Conservation (phyloP, 768 basidiomycete genomes). For the Kwoniella mangroviensis region DNA sequence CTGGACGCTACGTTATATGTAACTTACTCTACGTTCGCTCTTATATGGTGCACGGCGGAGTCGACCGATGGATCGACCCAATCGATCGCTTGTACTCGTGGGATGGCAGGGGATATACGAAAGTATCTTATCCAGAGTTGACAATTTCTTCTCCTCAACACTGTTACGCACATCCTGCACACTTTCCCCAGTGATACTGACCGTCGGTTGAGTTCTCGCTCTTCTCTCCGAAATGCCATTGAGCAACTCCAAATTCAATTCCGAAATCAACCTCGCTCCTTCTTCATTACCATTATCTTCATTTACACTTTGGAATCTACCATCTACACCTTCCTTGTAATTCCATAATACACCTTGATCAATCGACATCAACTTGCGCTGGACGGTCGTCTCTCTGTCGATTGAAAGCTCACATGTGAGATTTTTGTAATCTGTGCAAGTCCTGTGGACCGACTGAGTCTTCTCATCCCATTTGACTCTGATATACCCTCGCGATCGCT, state of each 20-base stretch:
- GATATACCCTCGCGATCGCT: not conserved
- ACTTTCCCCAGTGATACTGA: no score
- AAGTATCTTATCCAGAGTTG: no score
- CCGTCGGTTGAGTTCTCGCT: no score
- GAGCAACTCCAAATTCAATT: not conserved
- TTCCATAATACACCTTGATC: not conserved
- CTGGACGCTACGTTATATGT: no score
- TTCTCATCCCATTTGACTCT: not conserved
- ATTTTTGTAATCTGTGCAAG: not conserved
- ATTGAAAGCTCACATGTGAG: not conserved
- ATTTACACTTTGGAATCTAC: not conserved
- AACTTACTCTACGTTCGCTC: no score
- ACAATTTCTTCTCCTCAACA: no score
- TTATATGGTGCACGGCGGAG: no score
- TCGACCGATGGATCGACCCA: no score
- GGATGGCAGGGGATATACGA: no score
- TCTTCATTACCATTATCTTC: not conserved
- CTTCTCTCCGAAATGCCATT: not conserved
- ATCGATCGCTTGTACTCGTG: no score
- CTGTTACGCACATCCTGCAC: no score
- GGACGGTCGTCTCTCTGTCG: not conserved
- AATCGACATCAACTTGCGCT: not conserved
- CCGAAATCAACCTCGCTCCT: not conserved
- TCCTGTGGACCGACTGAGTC: not conserved
- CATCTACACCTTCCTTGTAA: not conserved